Base-by-base conservation (phyloP, 345 rosid genomes). In the Melastoma malabathricum region DNA sequence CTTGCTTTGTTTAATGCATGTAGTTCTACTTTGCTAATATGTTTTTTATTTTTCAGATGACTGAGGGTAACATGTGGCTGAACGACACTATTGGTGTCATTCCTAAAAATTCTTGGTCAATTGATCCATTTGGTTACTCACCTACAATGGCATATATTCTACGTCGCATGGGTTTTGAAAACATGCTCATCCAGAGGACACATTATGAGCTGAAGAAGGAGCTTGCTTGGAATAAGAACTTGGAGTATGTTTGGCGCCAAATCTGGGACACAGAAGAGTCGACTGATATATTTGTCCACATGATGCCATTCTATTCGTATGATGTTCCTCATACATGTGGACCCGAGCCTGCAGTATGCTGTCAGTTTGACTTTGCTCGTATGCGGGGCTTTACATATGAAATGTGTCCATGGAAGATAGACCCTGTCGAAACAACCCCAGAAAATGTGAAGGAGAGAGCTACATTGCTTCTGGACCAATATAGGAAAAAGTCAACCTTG, bases 181-280 rank as follows among this genome's bases (percentile, higher is more conserved):
- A 92, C 72, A 92, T 92, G 99, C 97, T 92, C 60, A 88, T 88
- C 59, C 99, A 92, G 56, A 83, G 99, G 68, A 88, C 99, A 47
- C 99, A 92, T 66, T 92, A 92, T 50, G 99, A 92, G 80, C 78
- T 92, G 62, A 92, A 92, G 83, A 92, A 92, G 80, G 99, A 84
- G 60, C 94, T 92, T 54, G 88, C 99, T 25, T 58, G 62, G 75
- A 74, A 76, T 57, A 88, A 84, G 75, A 83, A 92, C 72, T 69
- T 92, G 66, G 99, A 92, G 68, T 92, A 82, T 20, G 23, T 83
- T 39, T 92, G 99, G 97, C 97, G 97, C 61, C 99, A 92, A 56
- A 79, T 84, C 63, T 92, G 99, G 99, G 99, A 92, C 70, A 67
- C 72, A 15, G 81, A 79, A 50, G 99, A 92, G 72, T 75, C 86